These are phyloP conservation scores for Fraxinus ornus DNA, from an alignment of 305 asterid species.

Conservation along the genomic window DNA sequence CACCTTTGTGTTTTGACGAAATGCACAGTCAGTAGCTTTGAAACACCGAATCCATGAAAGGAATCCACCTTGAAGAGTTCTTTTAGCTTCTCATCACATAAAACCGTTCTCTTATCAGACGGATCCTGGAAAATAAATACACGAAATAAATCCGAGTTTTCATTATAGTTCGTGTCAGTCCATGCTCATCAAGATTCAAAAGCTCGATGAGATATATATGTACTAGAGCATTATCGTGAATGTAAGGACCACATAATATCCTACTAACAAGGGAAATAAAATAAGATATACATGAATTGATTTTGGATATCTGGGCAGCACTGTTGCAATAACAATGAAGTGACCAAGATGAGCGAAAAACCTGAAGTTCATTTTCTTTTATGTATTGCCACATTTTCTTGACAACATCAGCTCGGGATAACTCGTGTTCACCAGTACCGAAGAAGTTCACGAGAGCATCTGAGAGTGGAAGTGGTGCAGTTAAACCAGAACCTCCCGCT, in stretches of 20 bases:
- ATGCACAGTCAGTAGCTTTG: slow-evolving; percentile 37
- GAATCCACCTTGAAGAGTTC: slow-evolving; percentile 41
- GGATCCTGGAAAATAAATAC: slow-evolving; percentile 34
- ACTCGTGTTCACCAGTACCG: slow-evolving; percentile 34
- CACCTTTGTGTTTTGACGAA: slow-evolving; percentile 30
- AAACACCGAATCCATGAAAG: slow-evolving; percentile 40
- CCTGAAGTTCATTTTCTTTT: slow-evolving; percentile 48
- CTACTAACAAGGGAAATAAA: background rate
- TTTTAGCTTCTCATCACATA: slow-evolving; percentile 42
- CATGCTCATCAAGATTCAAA: background rate
- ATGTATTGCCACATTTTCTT: slow-evolving; percentile 47
- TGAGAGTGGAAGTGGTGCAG: slow-evolving; percentile 37
- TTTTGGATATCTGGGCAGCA: background rate
- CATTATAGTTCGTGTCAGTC: background rate
- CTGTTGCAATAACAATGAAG: background rate
- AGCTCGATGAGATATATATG: background rate
- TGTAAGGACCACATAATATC: background rate
- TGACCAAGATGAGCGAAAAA: slow-evolving; percentile 15
- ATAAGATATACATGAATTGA: background rate
- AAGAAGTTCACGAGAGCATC: slow-evolving; percentile 38
- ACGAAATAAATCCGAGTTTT: background rate
- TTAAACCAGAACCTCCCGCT: slow-evolving; percentile 30
- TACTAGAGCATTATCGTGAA: background rate
- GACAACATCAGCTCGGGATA: slow-evolving; percentile 40
- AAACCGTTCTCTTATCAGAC: slow-evolving; percentile 30